Percentiles rank a stretch among this genome's conserved stretches.
phyloP scores from a whole-genome alignment of 306 rosid genomes.

The Hippophae rhamnoides region DNA sequence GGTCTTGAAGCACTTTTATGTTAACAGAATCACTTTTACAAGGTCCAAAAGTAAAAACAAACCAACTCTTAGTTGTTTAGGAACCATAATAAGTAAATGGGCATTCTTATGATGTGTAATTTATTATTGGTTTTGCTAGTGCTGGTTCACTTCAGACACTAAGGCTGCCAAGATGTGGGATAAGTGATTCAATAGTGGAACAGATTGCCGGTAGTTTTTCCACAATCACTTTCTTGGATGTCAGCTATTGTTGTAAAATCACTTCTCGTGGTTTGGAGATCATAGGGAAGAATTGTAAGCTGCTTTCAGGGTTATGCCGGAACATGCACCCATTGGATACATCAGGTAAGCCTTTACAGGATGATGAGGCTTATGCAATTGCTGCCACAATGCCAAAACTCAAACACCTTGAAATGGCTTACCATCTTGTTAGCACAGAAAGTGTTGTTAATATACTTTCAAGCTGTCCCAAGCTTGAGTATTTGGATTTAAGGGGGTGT shows the following conservation, averaged over 20 bases:
- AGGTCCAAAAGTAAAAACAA: no score
- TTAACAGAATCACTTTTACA: no score
- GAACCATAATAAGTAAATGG: background rate
- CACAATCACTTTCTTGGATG: constrained; percentile 70
- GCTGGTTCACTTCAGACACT: constrained; percentile 71
- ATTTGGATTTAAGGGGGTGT: constrained; percentile 84
- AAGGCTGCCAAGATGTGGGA: constrained; percentile 59
- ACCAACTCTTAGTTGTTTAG: no score
- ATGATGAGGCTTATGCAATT: constrained; percentile 78
- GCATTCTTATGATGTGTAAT: background rate
- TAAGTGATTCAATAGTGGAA: constrained; percentile 56
- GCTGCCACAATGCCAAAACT: constrained; percentile 94
- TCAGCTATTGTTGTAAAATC: constrained; percentile 81
- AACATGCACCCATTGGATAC: constrained; percentile 92
- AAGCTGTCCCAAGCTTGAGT: constrained; percentile 59
- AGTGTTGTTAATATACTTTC: constrained; percentile 62
- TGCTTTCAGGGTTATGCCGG: constrained; percentile 61
- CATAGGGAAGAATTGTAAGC: constrained; percentile 83
- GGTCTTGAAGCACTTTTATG: no score
- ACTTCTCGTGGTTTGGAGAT: constrained; percentile 52
- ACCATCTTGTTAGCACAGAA: constrained; percentile 51
- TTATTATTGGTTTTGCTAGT: constrained; percentile 44
- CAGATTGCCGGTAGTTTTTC: constrained; percentile 63
- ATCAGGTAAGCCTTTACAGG: constrained; percentile 57
- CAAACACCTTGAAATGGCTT: constrained; percentile 89